These are phyloP conservation scores for Kwoniella shandongensis DNA, from an alignment of 768 basidiomycete species.

Conservation along the genomic window DNA sequence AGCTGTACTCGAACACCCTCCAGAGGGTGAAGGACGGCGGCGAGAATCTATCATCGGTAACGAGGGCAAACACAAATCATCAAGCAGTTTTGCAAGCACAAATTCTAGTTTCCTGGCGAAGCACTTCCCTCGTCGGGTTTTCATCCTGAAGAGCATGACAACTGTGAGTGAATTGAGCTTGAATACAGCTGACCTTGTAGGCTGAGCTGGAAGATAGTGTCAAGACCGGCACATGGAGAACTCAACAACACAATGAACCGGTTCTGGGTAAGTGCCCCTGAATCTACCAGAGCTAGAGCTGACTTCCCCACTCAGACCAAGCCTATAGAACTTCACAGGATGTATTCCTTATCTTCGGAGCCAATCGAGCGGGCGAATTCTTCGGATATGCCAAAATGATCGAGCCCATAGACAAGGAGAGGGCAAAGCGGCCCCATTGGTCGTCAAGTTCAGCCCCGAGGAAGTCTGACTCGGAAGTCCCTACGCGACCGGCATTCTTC, in stretches of 20 bases:
- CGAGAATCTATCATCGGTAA: constrained; percentile 26
- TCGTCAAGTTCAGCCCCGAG: background rate
- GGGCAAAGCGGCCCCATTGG: constrained; percentile 9
- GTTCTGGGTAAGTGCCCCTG: constrained; percentile 58
- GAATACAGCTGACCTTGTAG: constrained; percentile 54
- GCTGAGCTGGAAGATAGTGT: constrained; percentile 77
- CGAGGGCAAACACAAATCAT: constrained; percentile 58
- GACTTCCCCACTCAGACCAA: constrained; percentile 60
- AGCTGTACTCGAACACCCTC: constrained; percentile 34
- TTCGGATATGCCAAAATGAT: constrained; percentile 82
- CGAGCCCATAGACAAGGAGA: constrained; percentile 42
- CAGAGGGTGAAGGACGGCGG: constrained; percentile 47
- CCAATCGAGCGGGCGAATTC: constrained; percentile 91
- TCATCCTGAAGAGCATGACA: constrained; percentile 85
- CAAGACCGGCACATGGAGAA: constrained; percentile 79
- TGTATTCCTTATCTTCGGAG: constrained; percentile 86
- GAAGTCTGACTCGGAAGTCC: constrained; percentile 16
- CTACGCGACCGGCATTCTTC: constrained; percentile 22
- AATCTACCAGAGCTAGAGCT: background rate
- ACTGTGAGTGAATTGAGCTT: constrained; percentile 59
- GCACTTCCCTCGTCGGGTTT: constrained; percentile 84
- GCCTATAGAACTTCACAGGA: constrained; percentile 87
- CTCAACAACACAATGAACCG: constrained; percentile 87
- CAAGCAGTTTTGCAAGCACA: constrained; percentile 74
- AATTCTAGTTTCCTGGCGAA: constrained; percentile 73